These are phyloP conservation scores for Apophysomyces trapeziformis DNA, from an alignment of 371 early-diverging fungal genomes.

Conservation along the genomic window DNA sequence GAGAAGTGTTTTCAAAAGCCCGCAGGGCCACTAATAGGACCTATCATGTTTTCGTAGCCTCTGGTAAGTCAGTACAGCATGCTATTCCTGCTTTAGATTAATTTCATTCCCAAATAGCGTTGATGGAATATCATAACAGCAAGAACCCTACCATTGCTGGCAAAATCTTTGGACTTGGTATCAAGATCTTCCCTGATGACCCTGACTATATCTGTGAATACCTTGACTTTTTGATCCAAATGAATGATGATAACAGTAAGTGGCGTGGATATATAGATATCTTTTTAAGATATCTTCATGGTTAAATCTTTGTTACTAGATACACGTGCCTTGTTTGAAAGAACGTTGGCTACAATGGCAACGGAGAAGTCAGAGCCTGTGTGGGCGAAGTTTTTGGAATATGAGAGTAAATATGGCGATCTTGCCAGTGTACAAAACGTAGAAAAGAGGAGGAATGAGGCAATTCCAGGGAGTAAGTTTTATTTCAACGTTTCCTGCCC, in stretches of 20 bases:
- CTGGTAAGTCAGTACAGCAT: conserved; percentile 46
- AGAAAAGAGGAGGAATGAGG: conserved; percentile 77
- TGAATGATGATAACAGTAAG: conserved; percentile 91
- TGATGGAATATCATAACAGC: conserved; percentile 93
- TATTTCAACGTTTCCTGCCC: not conserved
- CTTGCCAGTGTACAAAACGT: conserved; percentile 72
- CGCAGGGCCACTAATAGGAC: conserved; percentile 77
- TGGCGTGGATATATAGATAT: not conserved
- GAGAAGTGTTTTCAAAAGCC: conserved; percentile 81
- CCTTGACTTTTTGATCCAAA: conserved; percentile 82
- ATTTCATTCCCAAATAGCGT: conserved; percentile 51
- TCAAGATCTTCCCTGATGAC: conserved; percentile 78
- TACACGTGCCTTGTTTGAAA: conserved; percentile 86
- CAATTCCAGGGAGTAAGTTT: conserved; percentile 62
- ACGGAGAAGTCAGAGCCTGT: conserved; percentile 71
- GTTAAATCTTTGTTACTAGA: conserved; percentile 44
- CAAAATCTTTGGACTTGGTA: conserved; percentile 89
- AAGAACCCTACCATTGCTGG: conserved; percentile 86
- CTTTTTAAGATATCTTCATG: not conserved
- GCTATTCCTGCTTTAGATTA: not conserved
- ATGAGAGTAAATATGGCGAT: conserved; percentile 90
- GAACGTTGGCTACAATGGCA: conserved; percentile 75
- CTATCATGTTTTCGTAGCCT: conserved; percentile 85
- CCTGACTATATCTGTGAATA: conserved; percentile 80
- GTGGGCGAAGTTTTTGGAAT: conserved; percentile 83